Percentiles rank a stretch among this genome's conserved stretches.
Evolutionary conservation across 768 basidiomycete species (phyloP).

Genomic region (Leucosporidium scottii): DNA sequence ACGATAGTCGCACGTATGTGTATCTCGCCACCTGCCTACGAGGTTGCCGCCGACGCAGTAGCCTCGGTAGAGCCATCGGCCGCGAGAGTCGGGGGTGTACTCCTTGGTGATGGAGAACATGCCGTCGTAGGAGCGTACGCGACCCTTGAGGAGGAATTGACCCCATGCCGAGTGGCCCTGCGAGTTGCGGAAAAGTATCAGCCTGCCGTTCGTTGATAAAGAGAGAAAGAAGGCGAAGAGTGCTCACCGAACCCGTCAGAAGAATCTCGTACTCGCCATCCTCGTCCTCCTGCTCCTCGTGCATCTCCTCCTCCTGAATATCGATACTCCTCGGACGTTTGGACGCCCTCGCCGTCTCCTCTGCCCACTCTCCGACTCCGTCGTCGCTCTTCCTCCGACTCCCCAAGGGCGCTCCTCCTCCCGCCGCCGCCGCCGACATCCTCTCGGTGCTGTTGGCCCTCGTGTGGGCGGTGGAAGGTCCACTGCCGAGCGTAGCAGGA

Average conservation of each 20-base stretch:
- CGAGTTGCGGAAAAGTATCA: not conserved
- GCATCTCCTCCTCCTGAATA: constrained; percentile 3
- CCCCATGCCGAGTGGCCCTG: constrained; percentile 91
- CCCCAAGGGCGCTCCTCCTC: not conserved
- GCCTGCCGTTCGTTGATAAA: not conserved
- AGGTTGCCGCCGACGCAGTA: constrained; percentile 65
- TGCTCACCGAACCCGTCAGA: constrained; percentile 29
- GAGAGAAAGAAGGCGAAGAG: too few relatives aligned
- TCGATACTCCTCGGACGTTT: constrained; percentile 17
- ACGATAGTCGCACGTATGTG: constrained; percentile 15
- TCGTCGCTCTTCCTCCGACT: not conserved
- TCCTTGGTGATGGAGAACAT: constrained; percentile 74
- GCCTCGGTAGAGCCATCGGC: constrained; percentile 78
- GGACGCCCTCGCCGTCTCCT: not conserved
- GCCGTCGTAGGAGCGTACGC: constrained; percentile 73
- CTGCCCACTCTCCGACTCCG: not conserved
- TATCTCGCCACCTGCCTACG: constrained; percentile 78
- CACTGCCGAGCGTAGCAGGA: not conserved
- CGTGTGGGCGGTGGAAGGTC: not conserved
- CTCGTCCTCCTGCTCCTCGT: constrained; percentile 19
- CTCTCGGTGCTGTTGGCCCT: not conserved
- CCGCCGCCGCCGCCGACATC: not conserved
- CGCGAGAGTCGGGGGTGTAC: constrained; percentile 53
- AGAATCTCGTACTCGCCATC: constrained; percentile 35
- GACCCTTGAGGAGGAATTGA: constrained; percentile 68